phyloP scores from a whole-genome alignment of 2,329 filamentous ascomycete genomes.

The Fusarium virguliforme region DNA sequence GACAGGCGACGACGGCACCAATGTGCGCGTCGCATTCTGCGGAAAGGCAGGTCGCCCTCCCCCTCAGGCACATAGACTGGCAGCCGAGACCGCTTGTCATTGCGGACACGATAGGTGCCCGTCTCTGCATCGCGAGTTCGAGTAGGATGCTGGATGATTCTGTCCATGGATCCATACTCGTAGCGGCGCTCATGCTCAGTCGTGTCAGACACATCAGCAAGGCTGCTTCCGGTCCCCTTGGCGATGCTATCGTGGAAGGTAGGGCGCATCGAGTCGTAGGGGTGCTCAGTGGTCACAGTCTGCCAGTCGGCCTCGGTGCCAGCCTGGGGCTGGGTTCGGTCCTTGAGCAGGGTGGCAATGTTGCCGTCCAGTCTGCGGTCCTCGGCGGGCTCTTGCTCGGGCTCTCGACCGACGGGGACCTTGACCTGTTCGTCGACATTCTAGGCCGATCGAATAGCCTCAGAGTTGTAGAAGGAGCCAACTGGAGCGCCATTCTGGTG shows the following conservation, averaged over 20 bases:
- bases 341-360: slow-evolving; percentile 42
- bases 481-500: slow-evolving; percentile 24
- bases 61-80: slow-evolving; percentile 47
- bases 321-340: slow-evolving; percentile 32
- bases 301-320: slow-evolving; percentile 55
- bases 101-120: slow-evolving; percentile 42
- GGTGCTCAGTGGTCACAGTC: slow-evolving; percentile 55
- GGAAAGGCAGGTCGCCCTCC: slow-evolving; percentile 32
- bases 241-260: slow-evolving; percentile 47
- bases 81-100: slow-evolving; percentile 43
- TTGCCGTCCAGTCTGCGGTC: slow-evolving; percentile 33
- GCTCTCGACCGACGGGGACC: slow-evolving; percentile 52
- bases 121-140: slow-evolving; percentile 19
- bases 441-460: slow-evolving; percentile 59
- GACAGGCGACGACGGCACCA: slow-evolving; percentile 38
- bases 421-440: slow-evolving; percentile 60
- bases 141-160: slow-evolving; percentile 51
- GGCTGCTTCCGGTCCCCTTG: slow-evolving; percentile 60
- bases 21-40: slow-evolving; percentile 46
- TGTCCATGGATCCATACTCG: slow-evolving; percentile 48
- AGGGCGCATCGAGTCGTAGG: slow-evolving; percentile 41
- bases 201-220: slow-evolving; percentile 63
- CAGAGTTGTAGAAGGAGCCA: slow-evolving; percentile 57
- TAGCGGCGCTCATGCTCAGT: slow-evolving; percentile 38
- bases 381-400: slow-evolving; percentile 17